Percentiles rank a stretch among this genome's conserved stretches.
Conservation (phyloP, 106 monocot genomes). For the Platanthera zijinensis region DNA sequence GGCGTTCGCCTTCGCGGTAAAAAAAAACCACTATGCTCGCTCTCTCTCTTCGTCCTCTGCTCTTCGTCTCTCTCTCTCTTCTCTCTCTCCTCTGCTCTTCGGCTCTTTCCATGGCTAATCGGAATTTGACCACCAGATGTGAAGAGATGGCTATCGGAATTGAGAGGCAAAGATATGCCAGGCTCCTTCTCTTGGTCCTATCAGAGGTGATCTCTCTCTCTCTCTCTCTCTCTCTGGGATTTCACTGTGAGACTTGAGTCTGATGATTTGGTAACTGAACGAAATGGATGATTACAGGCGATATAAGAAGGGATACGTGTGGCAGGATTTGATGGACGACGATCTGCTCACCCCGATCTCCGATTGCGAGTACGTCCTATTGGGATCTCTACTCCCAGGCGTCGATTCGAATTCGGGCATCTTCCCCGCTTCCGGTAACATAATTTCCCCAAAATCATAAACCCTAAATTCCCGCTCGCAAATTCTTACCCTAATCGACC, state of each 20-base stretch:
- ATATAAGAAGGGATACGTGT: conserved; percentile 54
- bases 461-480: background rate
- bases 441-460: background rate
- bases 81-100: background rate
- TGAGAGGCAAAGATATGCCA: conserved; percentile 60
- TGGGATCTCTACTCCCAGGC: conserved; percentile 31
- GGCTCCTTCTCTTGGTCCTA: conserved; percentile 61
- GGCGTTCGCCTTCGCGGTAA: conserved; percentile 51
- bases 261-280: background rate
- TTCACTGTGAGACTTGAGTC: background rate
- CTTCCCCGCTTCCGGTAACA: background rate
- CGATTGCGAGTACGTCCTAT: conserved; percentile 68
- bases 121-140: conserved; percentile 34
- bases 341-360: conserved; percentile 62
- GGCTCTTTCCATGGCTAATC: background rate
- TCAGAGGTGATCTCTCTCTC: conserved; percentile 34
- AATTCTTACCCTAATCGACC: background rate
- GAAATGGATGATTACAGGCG: conserved; percentile 18
- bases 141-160: conserved; percentile 64
- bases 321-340: conserved; percentile 66
- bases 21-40: background rate
- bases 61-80: background rate
- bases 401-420: background rate
- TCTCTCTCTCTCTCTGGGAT: background rate
- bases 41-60: background rate